Evolutionary conservation across 192 early-diverging fungal species (phyloP).

Genomic region (Paraglomus brasilianum): DNA sequence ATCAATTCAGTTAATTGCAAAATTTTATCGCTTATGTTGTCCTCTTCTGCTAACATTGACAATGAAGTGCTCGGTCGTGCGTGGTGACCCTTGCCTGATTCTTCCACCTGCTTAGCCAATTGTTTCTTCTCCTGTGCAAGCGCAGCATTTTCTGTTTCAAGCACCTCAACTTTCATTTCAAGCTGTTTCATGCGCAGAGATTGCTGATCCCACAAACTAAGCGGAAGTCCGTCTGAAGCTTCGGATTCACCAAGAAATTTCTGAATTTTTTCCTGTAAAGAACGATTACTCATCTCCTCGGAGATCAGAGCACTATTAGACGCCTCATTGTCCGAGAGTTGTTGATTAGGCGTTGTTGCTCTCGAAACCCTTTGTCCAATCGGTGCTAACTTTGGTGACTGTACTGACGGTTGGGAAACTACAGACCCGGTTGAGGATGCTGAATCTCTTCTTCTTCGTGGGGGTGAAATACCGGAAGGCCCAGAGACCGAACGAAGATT

Average conservation of each 20-base stretch:
- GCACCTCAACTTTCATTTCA: constrained; percentile 61
- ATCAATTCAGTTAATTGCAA: constrained; percentile 25
- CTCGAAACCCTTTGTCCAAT: constrained; percentile 5
- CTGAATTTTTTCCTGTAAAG: constrained; percentile 26
- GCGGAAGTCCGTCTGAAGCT: constrained; percentile 19
- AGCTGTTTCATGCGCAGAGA: constrained; percentile 56
- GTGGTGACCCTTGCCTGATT: constrained; percentile 19
- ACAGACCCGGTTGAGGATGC: constrained; percentile 10
- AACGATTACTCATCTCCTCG: constrained; percentile 24
- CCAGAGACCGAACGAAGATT: background rate
- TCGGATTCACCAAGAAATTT: constrained; percentile 26
- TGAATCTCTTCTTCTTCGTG: constrained; percentile 4
- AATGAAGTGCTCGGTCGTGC: constrained; percentile 1
- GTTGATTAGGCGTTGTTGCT: constrained; percentile 10
- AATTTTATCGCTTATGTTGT: constrained; percentile 26
- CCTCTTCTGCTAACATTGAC: constrained; percentile 19
- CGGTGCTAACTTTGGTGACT: background rate
- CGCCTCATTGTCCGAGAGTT: constrained; percentile 18
- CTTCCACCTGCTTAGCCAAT: constrained; percentile 33
- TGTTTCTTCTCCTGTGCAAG: constrained; percentile 61
- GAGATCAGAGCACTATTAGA: background rate
- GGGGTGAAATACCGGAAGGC: background rate
- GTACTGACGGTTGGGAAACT: background rate
- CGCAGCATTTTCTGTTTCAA: constrained; percentile 70
- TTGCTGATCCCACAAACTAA: constrained; percentile 31